Conservation (phyloP, 2,329 filamentous ascomycete species). For the Botryotinia globosa region DNA sequence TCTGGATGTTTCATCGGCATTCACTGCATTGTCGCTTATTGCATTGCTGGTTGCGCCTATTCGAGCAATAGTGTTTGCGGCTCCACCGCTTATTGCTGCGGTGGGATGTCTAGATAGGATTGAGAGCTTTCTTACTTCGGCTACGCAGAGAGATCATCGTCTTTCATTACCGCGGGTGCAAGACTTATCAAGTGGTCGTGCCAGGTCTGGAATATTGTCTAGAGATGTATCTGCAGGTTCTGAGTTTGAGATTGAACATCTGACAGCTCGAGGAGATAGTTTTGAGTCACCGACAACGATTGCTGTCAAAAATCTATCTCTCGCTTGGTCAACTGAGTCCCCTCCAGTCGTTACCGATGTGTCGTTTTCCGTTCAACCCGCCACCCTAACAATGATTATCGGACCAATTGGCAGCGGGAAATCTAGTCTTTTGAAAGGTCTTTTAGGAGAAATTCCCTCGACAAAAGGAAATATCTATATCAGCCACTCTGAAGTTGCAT, state of each 20-base stretch:
- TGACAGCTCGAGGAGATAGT: neutral
- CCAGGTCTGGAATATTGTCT: neutral
- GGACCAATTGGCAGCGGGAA: constrained; percentile 38
- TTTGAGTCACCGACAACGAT: neutral
- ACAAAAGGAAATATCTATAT: constrained; percentile 29
- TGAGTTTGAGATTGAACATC: neutral
- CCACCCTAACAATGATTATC: constrained; percentile 35
- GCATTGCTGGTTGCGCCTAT: neutral
- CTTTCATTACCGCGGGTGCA: neutral
- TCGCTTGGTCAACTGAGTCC: neutral
- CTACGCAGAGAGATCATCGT: neutral
- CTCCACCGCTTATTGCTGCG: neutral
- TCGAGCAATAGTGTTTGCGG: neutral
- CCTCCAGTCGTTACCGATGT: neutral
- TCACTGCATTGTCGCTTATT: neutral
- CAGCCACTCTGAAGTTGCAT: constrained; percentile 37
- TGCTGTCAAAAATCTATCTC: neutral
- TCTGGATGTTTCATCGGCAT: neutral
- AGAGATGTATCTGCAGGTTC: neutral
- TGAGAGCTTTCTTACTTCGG: neutral
- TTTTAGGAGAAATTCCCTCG: constrained; percentile 30
- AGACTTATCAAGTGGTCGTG: neutral
- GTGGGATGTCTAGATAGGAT: neutral
- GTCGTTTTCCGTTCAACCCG: neutral
- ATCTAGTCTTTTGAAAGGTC: constrained; percentile 28